These are phyloP conservation scores for Asclepias syriaca DNA, from an alignment of 257 asterid species.

Conservation along the genomic window DNA sequence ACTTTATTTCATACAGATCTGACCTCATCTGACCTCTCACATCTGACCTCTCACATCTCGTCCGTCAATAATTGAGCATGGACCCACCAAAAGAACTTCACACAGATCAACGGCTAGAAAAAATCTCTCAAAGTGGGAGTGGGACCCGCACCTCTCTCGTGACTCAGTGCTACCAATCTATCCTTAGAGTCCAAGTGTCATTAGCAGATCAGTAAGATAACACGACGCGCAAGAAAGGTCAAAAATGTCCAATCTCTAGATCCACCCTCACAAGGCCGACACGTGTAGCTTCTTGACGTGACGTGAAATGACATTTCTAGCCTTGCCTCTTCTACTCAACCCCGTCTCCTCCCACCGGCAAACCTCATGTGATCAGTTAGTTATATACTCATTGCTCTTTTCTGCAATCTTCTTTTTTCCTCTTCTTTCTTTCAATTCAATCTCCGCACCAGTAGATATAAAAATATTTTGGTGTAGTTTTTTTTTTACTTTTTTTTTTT, in stretches of 20 bases:
- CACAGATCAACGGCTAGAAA: slow-evolving; percentile 6
- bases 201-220: slow-evolving; percentile 7
- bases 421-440: slow-evolving; percentile 15
- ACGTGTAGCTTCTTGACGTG: slow-evolving; percentile 30
- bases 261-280: slow-evolving; percentile 27
- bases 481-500: no score
- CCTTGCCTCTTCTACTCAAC: slow-evolving; percentile 72
- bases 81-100: neutral
- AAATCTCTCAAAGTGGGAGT: neutral
- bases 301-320: slow-evolving; percentile 22
- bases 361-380: slow-evolving; percentile 54
- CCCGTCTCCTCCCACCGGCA: slow-evolving; percentile 55
- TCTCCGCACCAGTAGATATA: neutral
- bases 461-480: slow-evolving; percentile 8
- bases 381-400: slow-evolving; percentile 21
- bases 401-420: neutral
- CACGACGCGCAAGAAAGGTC: slow-evolving; percentile 17
- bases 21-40: no score
- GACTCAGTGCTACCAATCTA: neutral
- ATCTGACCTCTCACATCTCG: slow-evolving; percentile 7
- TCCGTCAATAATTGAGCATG: neutral
- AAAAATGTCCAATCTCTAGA: slow-evolving; percentile 22
- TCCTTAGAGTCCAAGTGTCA: slow-evolving; percentile 21
- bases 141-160: slow-evolving; percentile 1
- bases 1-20: neutral